Conservation (phyloP, 768 basidiomycete species). For the Xanthoconium purpureum region DNA sequence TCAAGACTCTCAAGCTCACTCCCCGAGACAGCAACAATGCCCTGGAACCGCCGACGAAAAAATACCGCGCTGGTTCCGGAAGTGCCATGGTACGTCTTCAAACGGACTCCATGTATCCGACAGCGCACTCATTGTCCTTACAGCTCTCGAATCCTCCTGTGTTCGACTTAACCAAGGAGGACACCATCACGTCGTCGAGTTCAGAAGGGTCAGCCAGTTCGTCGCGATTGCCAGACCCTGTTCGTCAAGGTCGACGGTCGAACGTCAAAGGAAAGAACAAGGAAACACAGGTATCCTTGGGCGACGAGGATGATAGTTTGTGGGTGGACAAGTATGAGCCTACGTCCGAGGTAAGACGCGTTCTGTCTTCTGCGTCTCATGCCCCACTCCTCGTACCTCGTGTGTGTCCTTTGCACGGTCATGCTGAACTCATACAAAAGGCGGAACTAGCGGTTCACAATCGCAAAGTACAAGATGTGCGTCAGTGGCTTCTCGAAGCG, state of each 20-base stretch:
- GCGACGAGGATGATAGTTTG: conserved; percentile 37
- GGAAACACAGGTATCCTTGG: not conserved
- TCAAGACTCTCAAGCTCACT: conserved; percentile 26
- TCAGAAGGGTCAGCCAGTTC: not conserved
- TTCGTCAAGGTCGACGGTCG: not conserved
- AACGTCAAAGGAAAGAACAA: conserved; percentile 28
- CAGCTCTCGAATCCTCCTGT: conserved; percentile 24
- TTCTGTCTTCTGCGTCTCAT: not conserved
- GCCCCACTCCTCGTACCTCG: not conserved
- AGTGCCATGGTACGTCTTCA: conserved; percentile 1
- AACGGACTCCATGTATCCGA: too few relatives aligned
- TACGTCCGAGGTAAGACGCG: conserved; percentile 47
- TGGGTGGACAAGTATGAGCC: conserved; percentile 71
- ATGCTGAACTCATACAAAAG: conserved; percentile 31
- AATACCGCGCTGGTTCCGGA: conserved; percentile 2
- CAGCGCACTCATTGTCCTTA: not conserved
- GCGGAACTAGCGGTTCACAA: conserved; percentile 77
- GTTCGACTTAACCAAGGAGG: conserved; percentile 22
- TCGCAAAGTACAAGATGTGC: conserved; percentile 74
- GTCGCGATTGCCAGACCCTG: not conserved
- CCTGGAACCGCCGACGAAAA: conserved; percentile 23
- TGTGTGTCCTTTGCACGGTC: not conserved
- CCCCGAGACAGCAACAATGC: conserved; percentile 10
- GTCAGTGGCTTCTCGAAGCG: conserved; percentile 71
- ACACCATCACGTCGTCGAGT: not conserved